Percentiles rank a stretch among this genome's conserved stretches.
These are phyloP conservation scores for Prunus yedoensis DNA, from an alignment of 331 rosid genomes.

Conservation along the genomic window DNA sequence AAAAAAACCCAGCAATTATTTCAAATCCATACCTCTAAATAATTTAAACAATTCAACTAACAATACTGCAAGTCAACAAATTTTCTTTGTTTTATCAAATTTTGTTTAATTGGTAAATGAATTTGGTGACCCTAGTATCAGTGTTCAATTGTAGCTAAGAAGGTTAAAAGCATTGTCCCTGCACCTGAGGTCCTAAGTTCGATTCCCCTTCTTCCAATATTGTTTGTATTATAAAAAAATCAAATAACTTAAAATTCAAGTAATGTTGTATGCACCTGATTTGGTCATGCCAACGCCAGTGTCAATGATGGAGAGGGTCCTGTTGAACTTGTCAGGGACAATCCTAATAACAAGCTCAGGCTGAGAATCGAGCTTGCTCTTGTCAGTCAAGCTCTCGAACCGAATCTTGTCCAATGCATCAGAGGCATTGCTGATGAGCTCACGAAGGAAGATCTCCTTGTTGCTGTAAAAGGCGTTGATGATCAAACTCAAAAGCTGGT, in stretches of 20 bases:
- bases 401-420: slow-evolving; percentile 33
- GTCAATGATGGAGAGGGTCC: slow-evolving; percentile 34
- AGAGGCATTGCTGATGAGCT: slow-evolving; percentile 32
- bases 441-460: slow-evolving; percentile 31
- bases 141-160: too few relatives aligned
- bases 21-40: neutral
- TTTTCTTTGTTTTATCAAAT: too few relatives aligned
- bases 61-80: too few relatives aligned
- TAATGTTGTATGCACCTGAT: slow-evolving; percentile 15
- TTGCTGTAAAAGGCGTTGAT: slow-evolving; percentile 33
- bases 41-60: neutral
- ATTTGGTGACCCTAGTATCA: too few relatives aligned
- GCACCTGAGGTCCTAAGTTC: too few relatives aligned
- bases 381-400: slow-evolving; percentile 34
- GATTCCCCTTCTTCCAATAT: too few relatives aligned
- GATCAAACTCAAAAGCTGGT: slow-evolving; percentile 31
- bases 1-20: neutral
- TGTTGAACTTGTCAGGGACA: slow-evolving; percentile 28
- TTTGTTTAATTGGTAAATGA: too few relatives aligned
- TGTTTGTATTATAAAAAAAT: too few relatives aligned
- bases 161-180: too few relatives aligned
- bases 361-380: slow-evolving; percentile 25
- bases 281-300: slow-evolving; percentile 36
- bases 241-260: neutral
- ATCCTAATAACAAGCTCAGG: slow-evolving; percentile 30